Evolutionary conservation across 2,329 filamentous ascomycete species (phyloP).

Genomic region (Alternaria longipes): DNA sequence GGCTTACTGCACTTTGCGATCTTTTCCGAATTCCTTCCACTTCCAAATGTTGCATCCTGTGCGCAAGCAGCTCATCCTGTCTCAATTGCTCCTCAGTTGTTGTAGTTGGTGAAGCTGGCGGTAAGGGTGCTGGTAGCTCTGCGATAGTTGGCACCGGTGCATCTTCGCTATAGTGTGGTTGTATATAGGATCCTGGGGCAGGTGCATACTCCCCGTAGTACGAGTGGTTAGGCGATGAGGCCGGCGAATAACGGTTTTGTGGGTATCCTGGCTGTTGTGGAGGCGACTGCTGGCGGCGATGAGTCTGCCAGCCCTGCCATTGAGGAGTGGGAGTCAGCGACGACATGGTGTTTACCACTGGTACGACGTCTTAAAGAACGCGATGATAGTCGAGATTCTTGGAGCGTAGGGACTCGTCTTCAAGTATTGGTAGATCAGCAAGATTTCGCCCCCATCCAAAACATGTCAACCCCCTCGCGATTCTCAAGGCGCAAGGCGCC

Average conservation of each 20-base stretch:
- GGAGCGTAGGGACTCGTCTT: background rate
- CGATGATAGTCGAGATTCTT: background rate
- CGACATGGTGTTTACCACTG: slow-evolving; percentile 2
- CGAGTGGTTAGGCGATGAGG: slow-evolving; percentile 4
- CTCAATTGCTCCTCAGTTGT: slow-evolving; percentile 41
- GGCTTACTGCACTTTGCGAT: slow-evolving; percentile 33
- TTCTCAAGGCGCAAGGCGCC: background rate
- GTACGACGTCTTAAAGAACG: background rate
- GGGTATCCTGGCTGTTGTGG: slow-evolving; percentile 5
- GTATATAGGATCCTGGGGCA: slow-evolving; percentile 20
- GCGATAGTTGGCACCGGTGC: slow-evolving; percentile 28
- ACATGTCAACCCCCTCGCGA: background rate
- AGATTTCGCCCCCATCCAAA: background rate
- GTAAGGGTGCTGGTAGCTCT: slow-evolving; percentile 41
- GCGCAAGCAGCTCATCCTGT: slow-evolving; percentile 44
- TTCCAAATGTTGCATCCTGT: slow-evolving; percentile 41
- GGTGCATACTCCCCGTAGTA: slow-evolving; percentile 12
- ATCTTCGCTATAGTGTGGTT: slow-evolving; percentile 32
- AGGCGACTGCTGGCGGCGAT: slow-evolving; percentile 21
- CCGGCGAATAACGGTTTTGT: slow-evolving; percentile 21
- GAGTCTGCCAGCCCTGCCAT: slow-evolving; percentile 17
- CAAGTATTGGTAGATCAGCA: slow-evolving; percentile 5
- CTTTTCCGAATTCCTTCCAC: slow-evolving; percentile 32
- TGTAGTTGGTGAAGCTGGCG: slow-evolving; percentile 36
- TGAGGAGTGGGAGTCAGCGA: slow-evolving; percentile 6